Evolutionary conservation across 2,329 filamentous ascomycete species (phyloP), one percentile per base, ranked within the genome.

Genomic region (Lachnellula willkommii): DNA sequence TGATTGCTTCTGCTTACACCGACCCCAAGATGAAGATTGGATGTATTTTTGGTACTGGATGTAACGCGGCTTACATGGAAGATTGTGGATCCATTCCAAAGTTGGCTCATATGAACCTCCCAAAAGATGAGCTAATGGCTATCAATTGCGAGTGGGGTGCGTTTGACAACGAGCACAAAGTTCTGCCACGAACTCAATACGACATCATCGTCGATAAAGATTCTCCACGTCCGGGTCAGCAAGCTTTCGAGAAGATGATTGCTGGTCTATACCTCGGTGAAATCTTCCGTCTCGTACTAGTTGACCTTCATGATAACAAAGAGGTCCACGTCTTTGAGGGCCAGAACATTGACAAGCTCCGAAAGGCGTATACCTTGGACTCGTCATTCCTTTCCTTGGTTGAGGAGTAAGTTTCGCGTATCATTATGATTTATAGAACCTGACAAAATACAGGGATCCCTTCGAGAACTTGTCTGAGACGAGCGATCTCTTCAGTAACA

Each of bases 111-210:
- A 82, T 95, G 79, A 94, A 95, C 68, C 82, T 97, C 39, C 88
- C 91, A 50, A 78, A 90, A 0, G 85, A 94, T 59, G 84, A 84
- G 58, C 90, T 87, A 47, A 95, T 96, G 80, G 91, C 90, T 52
- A 96, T 97, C 77, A 96, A 96, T 79, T 96, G 92, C 77, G 93
- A 97, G 73, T 96, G 92, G 82, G 93, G 93, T 63, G 92, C 93
- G 36, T 96, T 97, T 69, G 93, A 96, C 73, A 96, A 96, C 72
- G 89, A 95, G 73, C 88, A 93, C 76, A 81, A 87, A 67, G 87
- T 96, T 53, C 85, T 96, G 12, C 92, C 92, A 12, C 82, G 85
- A 53, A 96, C 92, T 26, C 82, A 82, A 56, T 96, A 94, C 73
- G 93, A 97, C 71, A 77, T 89, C 58, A 84, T 87, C 64, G 90